These are phyloP conservation scores for Suillus brevipes DNA, from an alignment of 768 basidiomycete species.

Conservation along the genomic window DNA sequence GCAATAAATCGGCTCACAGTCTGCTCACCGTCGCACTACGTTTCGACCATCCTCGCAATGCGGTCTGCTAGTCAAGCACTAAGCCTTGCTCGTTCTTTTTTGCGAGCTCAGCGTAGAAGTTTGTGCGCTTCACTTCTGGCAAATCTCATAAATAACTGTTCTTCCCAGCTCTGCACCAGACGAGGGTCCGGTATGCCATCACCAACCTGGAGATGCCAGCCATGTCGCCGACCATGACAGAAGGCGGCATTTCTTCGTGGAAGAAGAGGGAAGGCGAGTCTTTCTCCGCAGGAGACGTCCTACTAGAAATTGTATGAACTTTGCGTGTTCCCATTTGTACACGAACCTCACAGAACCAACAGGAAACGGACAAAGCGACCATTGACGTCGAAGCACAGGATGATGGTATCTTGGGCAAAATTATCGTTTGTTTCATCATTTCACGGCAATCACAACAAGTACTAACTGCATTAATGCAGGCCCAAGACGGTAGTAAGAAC, in stretches of 20 bases:
- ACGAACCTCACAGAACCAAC: slow-evolving; percentile 14
- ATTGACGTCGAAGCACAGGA: slow-evolving; percentile 99
- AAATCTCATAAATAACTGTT: not conserved
- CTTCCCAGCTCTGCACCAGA: slow-evolving; percentile 46
- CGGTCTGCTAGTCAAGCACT: slow-evolving; percentile 12
- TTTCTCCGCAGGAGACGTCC: slow-evolving; percentile 79
- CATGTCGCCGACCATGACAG: slow-evolving; percentile 97
- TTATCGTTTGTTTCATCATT: slow-evolving; percentile 59
- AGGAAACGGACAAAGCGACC: slow-evolving; percentile 95
- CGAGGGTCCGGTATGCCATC: slow-evolving; percentile 54
- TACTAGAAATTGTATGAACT: slow-evolving; percentile 79
- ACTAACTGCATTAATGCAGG: slow-evolving; percentile 38
- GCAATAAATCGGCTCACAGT: not conserved
- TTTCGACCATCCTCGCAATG: slow-evolving; percentile 4
- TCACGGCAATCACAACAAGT: not conserved
- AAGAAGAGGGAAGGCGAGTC: slow-evolving; percentile 84
- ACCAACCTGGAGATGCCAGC: slow-evolving; percentile 90
- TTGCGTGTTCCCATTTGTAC: slow-evolving; percentile 15
- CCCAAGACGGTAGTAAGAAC: slow-evolving; percentile 77
- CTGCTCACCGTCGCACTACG: slow-evolving; percentile 3
- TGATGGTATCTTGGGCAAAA: slow-evolving; percentile 92
- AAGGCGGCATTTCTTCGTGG: slow-evolving; percentile 90
- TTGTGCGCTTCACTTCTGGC: not conserved
- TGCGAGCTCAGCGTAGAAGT: slow-evolving; percentile 15
- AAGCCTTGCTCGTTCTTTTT: slow-evolving; percentile 17